These are phyloP conservation scores for Hypoxylon rubiginosum DNA, from an alignment of 2,329 filamentous ascomycete genomes.

Conservation along the genomic window DNA sequence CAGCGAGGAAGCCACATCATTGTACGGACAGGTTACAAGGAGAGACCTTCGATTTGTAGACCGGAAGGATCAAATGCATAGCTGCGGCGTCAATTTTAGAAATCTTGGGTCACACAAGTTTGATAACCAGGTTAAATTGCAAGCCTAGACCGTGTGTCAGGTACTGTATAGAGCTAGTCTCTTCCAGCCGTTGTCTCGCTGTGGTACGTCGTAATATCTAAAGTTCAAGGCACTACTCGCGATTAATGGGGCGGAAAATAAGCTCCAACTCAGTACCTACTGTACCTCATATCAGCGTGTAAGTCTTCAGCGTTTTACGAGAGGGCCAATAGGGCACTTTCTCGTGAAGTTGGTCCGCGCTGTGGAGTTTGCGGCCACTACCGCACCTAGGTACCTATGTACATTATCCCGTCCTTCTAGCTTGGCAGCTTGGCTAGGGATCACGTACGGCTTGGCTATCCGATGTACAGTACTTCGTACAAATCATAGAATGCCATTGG, in stretches of 20 bases:
- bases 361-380: slow-evolving; percentile 6
- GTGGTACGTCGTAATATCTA: too few species aligned
- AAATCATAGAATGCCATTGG: not conserved
- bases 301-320: not conserved
- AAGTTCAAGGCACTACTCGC: not conserved
- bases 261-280: not conserved
- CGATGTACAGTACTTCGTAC: slow-evolving; percentile 23
- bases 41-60: not conserved
- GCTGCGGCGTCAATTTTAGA: slow-evolving; percentile 11
- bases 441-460: not conserved
- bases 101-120: not conserved
- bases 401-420: not conserved
- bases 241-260: not conserved
- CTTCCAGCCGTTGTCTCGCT: too few species aligned
- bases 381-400: too few species aligned
- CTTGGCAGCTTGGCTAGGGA: not conserved
- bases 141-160: not conserved
- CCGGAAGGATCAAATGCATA: not conserved
- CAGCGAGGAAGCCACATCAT: slow-evolving; percentile 1
- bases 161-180: too few species aligned
- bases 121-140: not conserved
- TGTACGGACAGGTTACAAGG: not conserved
- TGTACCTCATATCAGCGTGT: too few species aligned
- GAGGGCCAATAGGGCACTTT: not conserved
- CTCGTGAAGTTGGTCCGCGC: slow-evolving; percentile 5